Evolutionary conservation across 352 stramenopile genomes (phyloP), one percentile per base, ranked within the genome.

Genomic region (Globisporangium heterothallicum): DNA sequence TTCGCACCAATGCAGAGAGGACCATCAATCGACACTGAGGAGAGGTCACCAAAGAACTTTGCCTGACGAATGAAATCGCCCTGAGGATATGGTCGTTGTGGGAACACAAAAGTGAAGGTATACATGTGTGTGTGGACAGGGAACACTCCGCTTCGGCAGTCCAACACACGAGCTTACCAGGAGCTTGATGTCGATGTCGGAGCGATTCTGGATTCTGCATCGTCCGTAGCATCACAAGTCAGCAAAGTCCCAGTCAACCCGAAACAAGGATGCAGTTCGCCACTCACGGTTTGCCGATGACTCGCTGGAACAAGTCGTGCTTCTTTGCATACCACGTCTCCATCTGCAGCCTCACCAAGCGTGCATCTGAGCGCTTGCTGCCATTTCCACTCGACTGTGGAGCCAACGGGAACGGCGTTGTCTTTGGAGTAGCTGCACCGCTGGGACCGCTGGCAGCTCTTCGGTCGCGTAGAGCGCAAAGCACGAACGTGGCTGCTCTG

Each of bases 101-200:
- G 14, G 6, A 38, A 18, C 32, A 36, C n/a, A 24, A 26, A 26
- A 3, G 13, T 59, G 3, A 34, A 14, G n/a, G 22, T 6, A 7
- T 25, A 41, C 2, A 22, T 12, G 12, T 12, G 3, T 7, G 6
- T 6, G 16, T n/a, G n/a, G n/a, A n/a, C n/a, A 26, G 16, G 12
- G 9, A 2, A 26, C n/a, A n/a, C n/a, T n/a, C n/a, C n/a, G n/a
- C n/a, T 26, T 26, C 12, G 4, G 10, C 2, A 38, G 26, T 27
- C 6, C 25, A 38, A n/a, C 7, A 26, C 7, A 46, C 51, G n/a
- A n/a, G n/a, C 12, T 18, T 49, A 83, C 69, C 50, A 83, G 38
- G 7, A 83, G 48, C 52, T 80, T 83, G 30, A 80, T 49, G 49
- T 79, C 72, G 16, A 78, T 34, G n/a, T 80, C 69, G 3, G 61